Evolutionary conservation across 2,329 filamentous ascomycete genomes (phyloP).

Genomic region (Blastomyces percursus): DNA sequence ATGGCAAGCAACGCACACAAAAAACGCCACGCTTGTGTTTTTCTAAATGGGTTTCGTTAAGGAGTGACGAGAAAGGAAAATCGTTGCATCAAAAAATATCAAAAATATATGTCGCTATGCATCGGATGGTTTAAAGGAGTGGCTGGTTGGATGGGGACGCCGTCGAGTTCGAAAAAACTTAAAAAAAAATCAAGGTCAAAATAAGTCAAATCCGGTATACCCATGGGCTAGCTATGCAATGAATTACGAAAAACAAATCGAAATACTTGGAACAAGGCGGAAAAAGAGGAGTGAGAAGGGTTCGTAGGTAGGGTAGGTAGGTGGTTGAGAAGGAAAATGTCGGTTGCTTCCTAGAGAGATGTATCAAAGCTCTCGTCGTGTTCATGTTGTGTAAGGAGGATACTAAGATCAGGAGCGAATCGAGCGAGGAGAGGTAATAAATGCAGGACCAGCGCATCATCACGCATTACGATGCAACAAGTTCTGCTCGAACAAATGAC

Average conservation of each 20-base stretch:
- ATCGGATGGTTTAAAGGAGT: slow-evolving; percentile 15
- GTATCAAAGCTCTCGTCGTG: background rate
- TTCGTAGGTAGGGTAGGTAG: background rate
- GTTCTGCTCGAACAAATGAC: background rate
- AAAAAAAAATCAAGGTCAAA: slow-evolving; percentile 2
- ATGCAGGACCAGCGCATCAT: background rate
- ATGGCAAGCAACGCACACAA: background rate
- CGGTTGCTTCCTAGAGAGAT: slow-evolving; percentile 1
- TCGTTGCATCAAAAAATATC: slow-evolving; percentile 12
- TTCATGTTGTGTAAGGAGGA: slow-evolving; percentile 3
- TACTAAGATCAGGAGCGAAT: background rate
- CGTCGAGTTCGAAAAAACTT: background rate
- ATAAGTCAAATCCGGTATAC: slow-evolving; percentile 3
- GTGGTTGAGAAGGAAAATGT: background rate
- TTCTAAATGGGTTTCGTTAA: slow-evolving; percentile 15
- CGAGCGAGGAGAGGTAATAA: background rate
- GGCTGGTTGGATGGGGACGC: slow-evolving; percentile 9
- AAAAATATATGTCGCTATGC: slow-evolving; percentile 6
- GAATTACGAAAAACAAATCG: background rate
- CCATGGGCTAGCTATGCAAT: slow-evolving; percentile 3
- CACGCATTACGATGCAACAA: background rate
- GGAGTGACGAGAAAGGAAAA: slow-evolving; percentile 25
- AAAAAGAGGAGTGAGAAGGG: background rate
- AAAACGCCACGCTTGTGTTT: slow-evolving; percentile 18
- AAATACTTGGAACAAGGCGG: background rate